Conservation (phyloP, 768 basidiomycete genomes). For the Cubamyces sp. region DNA sequence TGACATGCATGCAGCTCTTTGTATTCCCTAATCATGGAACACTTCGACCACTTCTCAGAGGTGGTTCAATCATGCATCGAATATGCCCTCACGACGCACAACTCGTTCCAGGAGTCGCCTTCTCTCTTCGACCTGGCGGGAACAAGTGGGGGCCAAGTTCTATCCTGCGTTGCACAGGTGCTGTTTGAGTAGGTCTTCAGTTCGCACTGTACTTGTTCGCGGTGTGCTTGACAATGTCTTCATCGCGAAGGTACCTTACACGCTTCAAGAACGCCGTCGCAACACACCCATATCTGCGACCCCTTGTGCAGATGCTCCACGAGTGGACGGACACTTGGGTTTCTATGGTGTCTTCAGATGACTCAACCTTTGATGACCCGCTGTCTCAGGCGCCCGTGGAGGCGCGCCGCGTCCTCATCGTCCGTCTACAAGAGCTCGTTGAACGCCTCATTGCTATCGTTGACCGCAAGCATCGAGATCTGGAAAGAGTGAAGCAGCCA, state of each 20-base stretch:
- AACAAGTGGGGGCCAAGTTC: conserved; percentile 45
- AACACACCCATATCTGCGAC: conserved; percentile 25
- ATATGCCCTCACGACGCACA: conserved; percentile 31
- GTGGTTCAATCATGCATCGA: conserved; percentile 47
- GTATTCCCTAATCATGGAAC: conserved; percentile 20
- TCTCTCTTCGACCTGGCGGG: conserved; percentile 13
- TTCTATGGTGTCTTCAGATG: conserved; percentile 21
- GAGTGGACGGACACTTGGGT: conserved; percentile 33
- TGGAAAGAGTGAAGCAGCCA: not conserved
- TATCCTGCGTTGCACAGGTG: conserved; percentile 50
- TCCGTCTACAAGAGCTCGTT: conserved; percentile 21
- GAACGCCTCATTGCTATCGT: conserved; percentile 29
- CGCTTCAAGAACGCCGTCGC: conserved; percentile 36
- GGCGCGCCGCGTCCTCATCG: conserved; percentile 18
- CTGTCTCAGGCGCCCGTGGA: conserved; percentile 8
- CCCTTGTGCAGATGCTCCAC: conserved; percentile 28
- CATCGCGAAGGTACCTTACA: conserved; percentile 30
- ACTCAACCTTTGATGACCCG: conserved; percentile 30
- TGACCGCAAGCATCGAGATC: conserved; percentile 26
- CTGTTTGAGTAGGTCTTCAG: conserved; percentile 52
- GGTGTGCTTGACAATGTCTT: not conserved
- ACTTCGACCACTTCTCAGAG: conserved; percentile 43
- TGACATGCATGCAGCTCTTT: conserved; percentile 8
- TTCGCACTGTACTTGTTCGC: not conserved
- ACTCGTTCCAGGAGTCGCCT: conserved; percentile 36